Percentiles rank a stretch among this genome's conserved stretches.
phyloP scores from a whole-genome alignment of 1,284 basidiomycete genomes.

The Cutaneotrichosporon curvatum region DNA sequence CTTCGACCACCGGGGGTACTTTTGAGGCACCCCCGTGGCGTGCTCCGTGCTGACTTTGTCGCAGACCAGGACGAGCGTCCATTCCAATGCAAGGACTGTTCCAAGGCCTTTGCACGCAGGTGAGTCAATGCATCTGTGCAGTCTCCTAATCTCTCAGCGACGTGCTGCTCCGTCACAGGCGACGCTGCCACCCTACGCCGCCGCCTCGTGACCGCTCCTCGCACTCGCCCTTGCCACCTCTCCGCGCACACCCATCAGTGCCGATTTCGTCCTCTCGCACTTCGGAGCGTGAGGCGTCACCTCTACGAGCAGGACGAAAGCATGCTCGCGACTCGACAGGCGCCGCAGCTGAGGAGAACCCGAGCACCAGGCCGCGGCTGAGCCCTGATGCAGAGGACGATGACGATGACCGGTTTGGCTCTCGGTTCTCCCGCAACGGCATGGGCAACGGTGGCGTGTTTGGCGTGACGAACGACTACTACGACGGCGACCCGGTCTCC shows the following conservation, averaged over 20 bases:
- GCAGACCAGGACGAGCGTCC: constrained; percentile 46
- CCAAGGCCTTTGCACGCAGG: constrained; percentile 47
- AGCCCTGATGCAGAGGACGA: constrained; percentile 25
- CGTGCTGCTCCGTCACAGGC: constrained; percentile 45
- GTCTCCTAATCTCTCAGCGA: constrained; percentile 31
- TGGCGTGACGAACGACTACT: constrained; percentile 21
- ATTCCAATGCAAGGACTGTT: constrained; percentile 45
- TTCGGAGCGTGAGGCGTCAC: constrained; percentile 33
- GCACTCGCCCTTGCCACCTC: constrained; percentile 31
- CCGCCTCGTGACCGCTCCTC: constrained; percentile 36
- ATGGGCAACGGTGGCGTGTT: constrained; percentile 37
- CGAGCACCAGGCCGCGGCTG: constrained; percentile 3
- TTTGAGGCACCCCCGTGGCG: not conserved
- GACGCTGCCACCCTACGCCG: constrained; percentile 45
- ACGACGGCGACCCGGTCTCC: constrained; percentile 19
- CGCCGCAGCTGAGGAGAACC: constrained; percentile 7
- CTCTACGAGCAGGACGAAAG: constrained; percentile 23
- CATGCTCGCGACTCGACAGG: constrained; percentile 18
- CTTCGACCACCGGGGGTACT: too few species aligned
- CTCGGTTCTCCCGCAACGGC: constrained; percentile 27
- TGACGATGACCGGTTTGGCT: constrained; percentile 29
- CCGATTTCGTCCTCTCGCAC: constrained; percentile 40
- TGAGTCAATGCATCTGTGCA: constrained; percentile 11
- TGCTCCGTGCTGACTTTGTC: constrained; percentile 3
- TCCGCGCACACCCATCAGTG: constrained; percentile 33